phyloP scores from a whole-genome alignment of 352 stramenopile species.

The Globisporangium alternatum region DNA sequence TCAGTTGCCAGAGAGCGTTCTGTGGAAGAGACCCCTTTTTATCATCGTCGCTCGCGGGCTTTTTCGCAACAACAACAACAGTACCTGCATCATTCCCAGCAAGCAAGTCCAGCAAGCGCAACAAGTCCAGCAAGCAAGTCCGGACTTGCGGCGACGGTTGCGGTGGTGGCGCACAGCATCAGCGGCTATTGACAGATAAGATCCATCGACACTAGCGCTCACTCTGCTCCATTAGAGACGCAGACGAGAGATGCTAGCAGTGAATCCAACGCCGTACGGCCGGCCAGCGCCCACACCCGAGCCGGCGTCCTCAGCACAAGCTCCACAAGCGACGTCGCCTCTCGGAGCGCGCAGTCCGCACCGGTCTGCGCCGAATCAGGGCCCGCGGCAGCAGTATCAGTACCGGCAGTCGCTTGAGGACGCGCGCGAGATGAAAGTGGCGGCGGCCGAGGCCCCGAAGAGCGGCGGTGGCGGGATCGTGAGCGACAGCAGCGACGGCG shows the following conservation, averaged over 20 bases:
- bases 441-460: neutral
- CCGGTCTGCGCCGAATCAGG: neutral
- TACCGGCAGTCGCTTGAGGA: neutral
- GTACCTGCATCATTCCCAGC: neutral
- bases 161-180: too few species aligned
- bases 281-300: too few species aligned
- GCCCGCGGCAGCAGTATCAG: neutral
- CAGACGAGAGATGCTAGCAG: slow-evolving; percentile 9
- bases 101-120: neutral
- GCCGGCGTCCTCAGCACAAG: too few species aligned
- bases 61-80: neutral
- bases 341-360: too few species aligned
- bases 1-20: too few species aligned
- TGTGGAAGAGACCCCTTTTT: too few species aligned
- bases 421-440: neutral
- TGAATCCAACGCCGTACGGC: neutral
- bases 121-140: neutral
- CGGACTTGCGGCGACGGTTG: too few species aligned
- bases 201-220: too few species aligned
- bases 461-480: neutral
- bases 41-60: too few species aligned
- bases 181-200: too few species aligned
- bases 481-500: slow-evolving; percentile 2
- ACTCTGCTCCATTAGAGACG: neutral
- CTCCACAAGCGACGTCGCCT: too few species aligned